A percentile compares a stretch with the other conserved stretches of the same genome.
phyloP scores from a whole-genome alignment of 345 rosid species.

The Hibiscus trionum region DNA sequence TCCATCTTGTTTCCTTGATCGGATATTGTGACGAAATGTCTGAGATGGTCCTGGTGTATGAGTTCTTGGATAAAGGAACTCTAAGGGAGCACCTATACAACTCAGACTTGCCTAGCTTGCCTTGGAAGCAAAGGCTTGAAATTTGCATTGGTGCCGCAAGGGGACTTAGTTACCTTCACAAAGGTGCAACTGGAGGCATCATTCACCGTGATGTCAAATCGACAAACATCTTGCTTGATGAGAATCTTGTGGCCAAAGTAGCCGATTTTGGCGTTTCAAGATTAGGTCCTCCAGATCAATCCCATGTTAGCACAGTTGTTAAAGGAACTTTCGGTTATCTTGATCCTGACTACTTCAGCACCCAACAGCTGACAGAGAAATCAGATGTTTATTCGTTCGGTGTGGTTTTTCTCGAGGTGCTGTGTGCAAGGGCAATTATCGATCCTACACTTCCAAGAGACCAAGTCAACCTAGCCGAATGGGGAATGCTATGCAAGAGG shows the following conservation, averaged over 20 bases:
- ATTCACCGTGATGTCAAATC: constrained; percentile 56
- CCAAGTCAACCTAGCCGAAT: constrained; percentile 44
- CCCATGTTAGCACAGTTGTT: constrained; percentile 31
- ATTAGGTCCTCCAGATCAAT: constrained; percentile 22
- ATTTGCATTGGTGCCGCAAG: constrained; percentile 53
- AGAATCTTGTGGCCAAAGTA: constrained; percentile 37
- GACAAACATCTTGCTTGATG: constrained; percentile 48
- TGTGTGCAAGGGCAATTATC: constrained; percentile 45
- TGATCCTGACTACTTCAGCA: constrained; percentile 49
- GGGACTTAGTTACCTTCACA: constrained; percentile 49
- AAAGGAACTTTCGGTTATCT: constrained; percentile 57
- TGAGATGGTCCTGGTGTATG: constrained; percentile 19
- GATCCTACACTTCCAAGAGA: constrained; percentile 24
- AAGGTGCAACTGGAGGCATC: constrained; percentile 27
- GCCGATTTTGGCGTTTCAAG: constrained; percentile 56
- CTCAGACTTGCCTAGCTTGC: constrained; percentile 25
- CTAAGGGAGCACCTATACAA: constrained; percentile 40
- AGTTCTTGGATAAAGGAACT: constrained; percentile 46
- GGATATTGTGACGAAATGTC: constrained; percentile 55
- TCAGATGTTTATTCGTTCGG: constrained; percentile 56
- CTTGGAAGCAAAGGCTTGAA: constrained; percentile 52
- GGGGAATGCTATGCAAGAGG: constrained; percentile 26
- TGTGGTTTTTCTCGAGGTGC: constrained; percentile 49
- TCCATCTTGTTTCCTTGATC: constrained; percentile 55
- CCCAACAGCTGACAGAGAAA: constrained; percentile 46